Percentiles rank a stretch among this genome's conserved stretches.
Evolutionary conservation across 768 basidiomycete species (phyloP).

Genomic region (Lentinula sp.): DNA sequence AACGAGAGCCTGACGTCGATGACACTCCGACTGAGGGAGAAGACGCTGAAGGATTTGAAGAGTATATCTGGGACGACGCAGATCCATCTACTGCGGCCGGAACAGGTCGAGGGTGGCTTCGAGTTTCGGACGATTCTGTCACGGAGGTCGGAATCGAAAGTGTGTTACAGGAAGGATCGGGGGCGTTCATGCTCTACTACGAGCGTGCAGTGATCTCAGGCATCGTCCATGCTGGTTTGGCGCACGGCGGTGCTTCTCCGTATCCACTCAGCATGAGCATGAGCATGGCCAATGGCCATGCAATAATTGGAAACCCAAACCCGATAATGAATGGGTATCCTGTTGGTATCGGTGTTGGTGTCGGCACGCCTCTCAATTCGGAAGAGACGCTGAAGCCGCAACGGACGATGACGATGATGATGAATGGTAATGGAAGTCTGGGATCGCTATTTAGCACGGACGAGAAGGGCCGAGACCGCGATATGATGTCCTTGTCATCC

Average conservation of each 20-base stretch:
- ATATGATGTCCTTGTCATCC: slow-evolving; percentile 8
- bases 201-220: slow-evolving; percentile 49
- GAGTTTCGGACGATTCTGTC: slow-evolving; percentile 84
- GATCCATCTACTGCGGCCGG: slow-evolving; percentile 21
- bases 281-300: neutral
- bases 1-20: slow-evolving; percentile 6
- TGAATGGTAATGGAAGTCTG: slow-evolving; percentile 42
- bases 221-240: slow-evolving; percentile 7
- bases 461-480: slow-evolving; percentile 15
- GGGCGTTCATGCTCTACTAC: slow-evolving; percentile 94
- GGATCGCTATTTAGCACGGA: slow-evolving; percentile 35
- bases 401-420: slow-evolving; percentile 32
- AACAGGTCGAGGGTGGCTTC: slow-evolving; percentile 73
- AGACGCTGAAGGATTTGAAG: slow-evolving; percentile 14
- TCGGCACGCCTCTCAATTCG: slow-evolving; percentile 34
- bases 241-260: neutral
- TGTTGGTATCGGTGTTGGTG: slow-evolving; percentile 8
- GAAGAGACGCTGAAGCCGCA: slow-evolving; percentile 64
- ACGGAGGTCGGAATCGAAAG: slow-evolving; percentile 68
- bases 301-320: neutral
- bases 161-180: slow-evolving; percentile 65
- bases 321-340: neutral
- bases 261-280: neutral
- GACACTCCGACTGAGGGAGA: slow-evolving; percentile 16
- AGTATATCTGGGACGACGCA: slow-evolving; percentile 55